These are phyloP conservation scores for Penicillium soppii DNA, from an alignment of 495 filamentous ascomycete species.

Conservation along the genomic window DNA sequence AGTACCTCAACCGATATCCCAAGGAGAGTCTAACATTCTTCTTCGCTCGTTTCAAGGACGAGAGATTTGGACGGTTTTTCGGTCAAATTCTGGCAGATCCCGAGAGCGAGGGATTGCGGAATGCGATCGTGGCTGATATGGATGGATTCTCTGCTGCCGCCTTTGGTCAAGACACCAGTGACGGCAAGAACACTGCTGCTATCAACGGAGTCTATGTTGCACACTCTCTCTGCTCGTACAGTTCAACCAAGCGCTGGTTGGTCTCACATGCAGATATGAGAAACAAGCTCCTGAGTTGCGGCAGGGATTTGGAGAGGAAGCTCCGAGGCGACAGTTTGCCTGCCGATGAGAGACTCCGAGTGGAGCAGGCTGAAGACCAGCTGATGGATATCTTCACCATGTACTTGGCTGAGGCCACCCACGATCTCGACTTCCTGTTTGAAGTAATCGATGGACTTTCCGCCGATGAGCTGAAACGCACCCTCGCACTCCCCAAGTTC, in stretches of 20 bases:
- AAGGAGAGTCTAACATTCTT: constrained; percentile 83
- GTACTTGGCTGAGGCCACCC: constrained; percentile 68
- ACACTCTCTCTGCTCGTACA: constrained; percentile 62
- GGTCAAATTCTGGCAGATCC: constrained; percentile 82
- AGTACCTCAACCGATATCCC: constrained; percentile 90
- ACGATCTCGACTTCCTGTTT: constrained; percentile 88
- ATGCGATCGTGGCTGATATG: constrained; percentile 70
- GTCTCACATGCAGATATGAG: constrained; percentile 71
- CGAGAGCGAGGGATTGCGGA: constrained; percentile 70
- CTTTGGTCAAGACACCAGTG: constrained; percentile 55
- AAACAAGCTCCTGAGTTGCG: constrained; percentile 63
- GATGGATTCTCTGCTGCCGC: constrained; percentile 65
- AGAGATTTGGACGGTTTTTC: constrained; percentile 89
- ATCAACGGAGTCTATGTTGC: constrained; percentile 88
- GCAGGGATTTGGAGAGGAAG: constrained; percentile 71
- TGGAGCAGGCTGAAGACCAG: constrained; percentile 85
- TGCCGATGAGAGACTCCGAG: constrained; percentile 72
- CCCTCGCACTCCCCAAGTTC: constrained; percentile 71
- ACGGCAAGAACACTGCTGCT: constrained; percentile 67
- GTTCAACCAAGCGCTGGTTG: constrained; percentile 65
- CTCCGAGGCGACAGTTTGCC: constrained; percentile 68
- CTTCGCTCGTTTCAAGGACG: constrained; percentile 69
- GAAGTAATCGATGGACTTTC: constrained; percentile 82
- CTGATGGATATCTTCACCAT: constrained; percentile 82
- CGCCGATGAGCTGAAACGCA: constrained; percentile 73